phyloP scores from a whole-genome alignment of 495 filamentous ascomycete species.

The Aspergillus sclerotioniger region DNA sequence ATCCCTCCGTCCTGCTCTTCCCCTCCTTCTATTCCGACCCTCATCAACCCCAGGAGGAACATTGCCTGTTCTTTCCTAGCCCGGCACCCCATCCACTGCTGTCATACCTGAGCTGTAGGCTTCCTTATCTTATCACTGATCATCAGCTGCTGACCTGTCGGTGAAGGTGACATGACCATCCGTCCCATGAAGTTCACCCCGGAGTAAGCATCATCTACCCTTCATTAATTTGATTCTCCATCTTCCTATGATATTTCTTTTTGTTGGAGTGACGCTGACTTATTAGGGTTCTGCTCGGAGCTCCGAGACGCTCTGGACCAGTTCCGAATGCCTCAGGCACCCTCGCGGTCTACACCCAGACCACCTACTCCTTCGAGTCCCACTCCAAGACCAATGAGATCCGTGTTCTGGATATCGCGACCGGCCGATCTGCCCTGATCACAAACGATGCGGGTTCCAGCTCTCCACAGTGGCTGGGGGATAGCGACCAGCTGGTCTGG shows the following conservation, averaged over 20 bases:
- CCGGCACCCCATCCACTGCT: neutral
- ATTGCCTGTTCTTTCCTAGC: neutral
- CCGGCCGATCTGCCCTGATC: conserved; percentile 63
- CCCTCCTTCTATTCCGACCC: conserved; percentile 16
- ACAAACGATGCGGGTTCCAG: conserved; percentile 61
- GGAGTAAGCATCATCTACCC: conserved; percentile 43
- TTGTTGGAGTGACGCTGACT: conserved; percentile 16
- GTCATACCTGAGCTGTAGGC: neutral
- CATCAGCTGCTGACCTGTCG: conserved; percentile 6
- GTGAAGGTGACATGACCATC: conserved; percentile 55
- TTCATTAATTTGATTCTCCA: neutral
- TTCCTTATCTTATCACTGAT: conserved; percentile 17
- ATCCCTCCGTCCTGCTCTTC: conserved; percentile 11
- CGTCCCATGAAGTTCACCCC: conserved; percentile 70
- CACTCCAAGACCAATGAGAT: conserved; percentile 76
- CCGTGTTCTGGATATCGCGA: conserved; percentile 67
- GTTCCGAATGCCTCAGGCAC: conserved; percentile 71
- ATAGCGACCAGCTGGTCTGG: conserved; percentile 62
- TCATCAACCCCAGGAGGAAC: neutral
- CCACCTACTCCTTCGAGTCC: conserved; percentile 78
- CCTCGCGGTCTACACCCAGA: conserved; percentile 67
- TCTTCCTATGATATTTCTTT: no score
- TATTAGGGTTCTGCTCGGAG: conserved; percentile 69
- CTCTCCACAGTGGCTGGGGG: conserved; percentile 74
- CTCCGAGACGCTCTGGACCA: conserved; percentile 75